Evolutionary conservation across 129 eudicot genomes (phyloP).

Genomic region (Silybum marianum): DNA sequence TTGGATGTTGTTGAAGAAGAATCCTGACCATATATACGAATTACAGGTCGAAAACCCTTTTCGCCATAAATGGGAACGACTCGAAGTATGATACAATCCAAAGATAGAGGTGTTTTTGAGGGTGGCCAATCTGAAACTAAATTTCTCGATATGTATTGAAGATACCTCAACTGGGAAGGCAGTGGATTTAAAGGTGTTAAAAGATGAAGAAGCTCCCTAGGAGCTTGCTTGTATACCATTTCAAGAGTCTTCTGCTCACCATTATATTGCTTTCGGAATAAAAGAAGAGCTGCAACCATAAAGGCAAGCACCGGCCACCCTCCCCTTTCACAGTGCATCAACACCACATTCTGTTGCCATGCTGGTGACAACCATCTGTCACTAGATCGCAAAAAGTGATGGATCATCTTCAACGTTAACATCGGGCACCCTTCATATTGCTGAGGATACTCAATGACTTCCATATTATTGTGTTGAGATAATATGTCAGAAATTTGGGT

Average conservation of each 20-base stretch:
- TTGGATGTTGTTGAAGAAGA: slow-evolving; percentile 51
- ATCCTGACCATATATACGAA: slow-evolving; percentile 87
- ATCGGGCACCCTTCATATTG: slow-evolving; percentile 60
- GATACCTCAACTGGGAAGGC: slow-evolving; percentile 93
- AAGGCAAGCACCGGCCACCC: slow-evolving; percentile 74
- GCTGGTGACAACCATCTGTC: slow-evolving; percentile 63
- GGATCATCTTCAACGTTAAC: slow-evolving; percentile 61
- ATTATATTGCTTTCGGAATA: slow-evolving; percentile 51
- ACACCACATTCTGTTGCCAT: slow-evolving; percentile 51
- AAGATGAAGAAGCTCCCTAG: slow-evolving; percentile 76
- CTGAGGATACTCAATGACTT: slow-evolving; percentile 70
- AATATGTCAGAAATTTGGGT: slow-evolving; percentile 49
- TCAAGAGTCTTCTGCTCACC: slow-evolving; percentile 68
- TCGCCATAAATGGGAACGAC: slow-evolving; percentile 59
- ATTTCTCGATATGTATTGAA: slow-evolving; percentile 87
- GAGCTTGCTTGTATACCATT: slow-evolving; percentile 64
- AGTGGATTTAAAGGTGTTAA: slow-evolving; percentile 86
- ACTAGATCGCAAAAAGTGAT: slow-evolving; percentile 55
- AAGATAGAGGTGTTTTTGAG: slow-evolving; percentile 70
- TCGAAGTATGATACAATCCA: slow-evolving; percentile 75
- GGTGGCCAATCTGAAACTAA: slow-evolving; percentile 86
- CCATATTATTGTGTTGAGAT: slow-evolving; percentile 55
- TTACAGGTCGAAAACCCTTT: slow-evolving; percentile 47
- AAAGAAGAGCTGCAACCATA: slow-evolving; percentile 65
- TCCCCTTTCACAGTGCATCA: slow-evolving; percentile 69